phyloP scores from a whole-genome alignment of 1,139 yeast genomes.

The Kodamaea arcana region DNA sequence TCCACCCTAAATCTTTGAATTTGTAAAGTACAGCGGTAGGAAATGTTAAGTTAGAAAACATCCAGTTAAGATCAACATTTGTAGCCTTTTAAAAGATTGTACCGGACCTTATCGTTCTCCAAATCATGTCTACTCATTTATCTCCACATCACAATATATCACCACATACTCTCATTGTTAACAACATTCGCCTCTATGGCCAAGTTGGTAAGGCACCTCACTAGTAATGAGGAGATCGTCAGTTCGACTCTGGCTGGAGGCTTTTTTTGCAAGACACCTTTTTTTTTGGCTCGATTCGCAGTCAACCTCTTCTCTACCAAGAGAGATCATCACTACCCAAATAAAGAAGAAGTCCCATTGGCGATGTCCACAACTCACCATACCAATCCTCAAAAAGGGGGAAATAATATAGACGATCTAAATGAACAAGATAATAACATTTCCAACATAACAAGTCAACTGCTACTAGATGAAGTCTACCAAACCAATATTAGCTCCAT shows the following conservation, averaged over 20 bases:
- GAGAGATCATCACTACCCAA: too few relatives aligned
- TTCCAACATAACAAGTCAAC: constrained; percentile 29
- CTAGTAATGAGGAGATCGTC: constrained; percentile 90
- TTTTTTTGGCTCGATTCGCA: background rate
- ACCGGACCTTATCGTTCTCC: too few relatives aligned
- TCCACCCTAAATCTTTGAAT: too few relatives aligned
- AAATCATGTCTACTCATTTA: too few relatives aligned
- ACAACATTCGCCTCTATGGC: constrained; percentile 27
- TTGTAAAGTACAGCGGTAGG: too few relatives aligned
- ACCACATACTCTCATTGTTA: too few relatives aligned
- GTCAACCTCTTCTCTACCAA: background rate
- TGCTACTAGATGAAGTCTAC: constrained; percentile 36
- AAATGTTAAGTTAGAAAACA: too few relatives aligned
- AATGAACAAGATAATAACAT: constrained; percentile 2
- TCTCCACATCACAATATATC: too few relatives aligned
- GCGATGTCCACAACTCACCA: background rate
- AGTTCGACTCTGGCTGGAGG: constrained; percentile 83
- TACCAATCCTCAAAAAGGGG: background rate
- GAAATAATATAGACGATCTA: too few relatives aligned
- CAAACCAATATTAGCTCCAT: constrained; percentile 25
- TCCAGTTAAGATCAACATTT: too few relatives aligned
- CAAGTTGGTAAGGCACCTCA: constrained; percentile 92
- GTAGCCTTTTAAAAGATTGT: too few relatives aligned
- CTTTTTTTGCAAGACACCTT: constrained; percentile 30
- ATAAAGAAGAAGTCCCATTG: too few relatives aligned